Conservation (phyloP, 495 filamentous ascomycete species). For the Aspergillus funiculosus region DNA sequence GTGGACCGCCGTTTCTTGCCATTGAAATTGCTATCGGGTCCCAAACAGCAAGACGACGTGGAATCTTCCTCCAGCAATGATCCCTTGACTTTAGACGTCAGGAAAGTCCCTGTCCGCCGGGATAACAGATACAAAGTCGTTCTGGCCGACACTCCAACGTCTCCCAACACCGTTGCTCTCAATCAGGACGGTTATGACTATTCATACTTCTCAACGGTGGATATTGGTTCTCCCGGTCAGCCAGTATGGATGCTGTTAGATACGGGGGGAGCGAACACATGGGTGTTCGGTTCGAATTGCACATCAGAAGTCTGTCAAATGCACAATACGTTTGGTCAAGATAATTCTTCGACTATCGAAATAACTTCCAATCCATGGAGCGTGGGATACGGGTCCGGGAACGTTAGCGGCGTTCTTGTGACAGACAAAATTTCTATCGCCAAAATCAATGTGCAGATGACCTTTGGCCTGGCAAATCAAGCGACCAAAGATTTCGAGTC, state of each 20-base stretch:
- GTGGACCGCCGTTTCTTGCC: conserved; percentile 34
- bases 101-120: conserved; percentile 31
- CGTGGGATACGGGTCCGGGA: conserved; percentile 68
- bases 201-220: conserved; percentile 68
- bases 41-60: conserved; percentile 17
- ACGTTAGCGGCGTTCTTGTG: conserved; percentile 56
- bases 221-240: conserved; percentile 58
- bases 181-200: conserved; percentile 72
- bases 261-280: conserved; percentile 70
- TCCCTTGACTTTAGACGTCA: conserved; percentile 28
- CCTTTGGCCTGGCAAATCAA: conserved; percentile 63
- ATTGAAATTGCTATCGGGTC: conserved; percentile 17
- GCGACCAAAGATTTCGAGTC: conserved; percentile 62
- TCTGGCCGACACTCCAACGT: conserved; percentile 45
- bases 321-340: conserved; percentile 61
- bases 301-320: conserved; percentile 50
- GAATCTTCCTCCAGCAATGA: conserved; percentile 9
- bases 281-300: conserved; percentile 69
- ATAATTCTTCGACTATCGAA: conserved; percentile 53
- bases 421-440: conserved; percentile 61
- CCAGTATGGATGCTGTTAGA: conserved; percentile 70
- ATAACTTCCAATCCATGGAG: conserved; percentile 44
- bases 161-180: conserved; percentile 55
- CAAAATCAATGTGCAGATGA: conserved; percentile 51
- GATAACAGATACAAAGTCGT: conserved; percentile 54